These are phyloP conservation scores for Glonium stellatum DNA, from an alignment of 495 filamentous ascomycete species.

Conservation along the genomic window DNA sequence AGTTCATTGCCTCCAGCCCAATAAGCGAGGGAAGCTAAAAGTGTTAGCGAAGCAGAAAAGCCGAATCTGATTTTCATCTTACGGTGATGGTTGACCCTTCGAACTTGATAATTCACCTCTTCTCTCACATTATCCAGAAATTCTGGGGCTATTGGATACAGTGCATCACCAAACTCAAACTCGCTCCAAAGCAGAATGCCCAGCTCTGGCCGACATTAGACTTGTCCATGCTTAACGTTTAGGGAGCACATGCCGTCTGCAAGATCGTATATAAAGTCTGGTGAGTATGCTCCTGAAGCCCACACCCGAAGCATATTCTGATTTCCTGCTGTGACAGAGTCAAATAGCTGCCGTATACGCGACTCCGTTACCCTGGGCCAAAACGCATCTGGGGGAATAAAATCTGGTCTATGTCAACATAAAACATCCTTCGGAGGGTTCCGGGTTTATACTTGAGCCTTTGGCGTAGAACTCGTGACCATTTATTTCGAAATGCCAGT, in stretches of 20 bases:
- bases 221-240: not conserved
- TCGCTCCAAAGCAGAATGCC: slow-evolving; percentile 60
- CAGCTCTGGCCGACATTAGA: slow-evolving; percentile 35
- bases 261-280: slow-evolving; percentile 62
- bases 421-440: slow-evolving; percentile 22
- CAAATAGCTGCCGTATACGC: slow-evolving; percentile 49
- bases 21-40: slow-evolving; percentile 49
- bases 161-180: slow-evolving; percentile 58
- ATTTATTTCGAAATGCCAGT: slow-evolving; percentile 67
- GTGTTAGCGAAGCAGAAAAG: not conserved
- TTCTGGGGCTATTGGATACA: slow-evolving; percentile 51
- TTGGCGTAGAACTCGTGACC: slow-evolving; percentile 63
- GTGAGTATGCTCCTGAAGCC: slow-evolving; percentile 57
- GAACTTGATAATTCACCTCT: slow-evolving; percentile 57
- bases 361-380: slow-evolving; percentile 56
- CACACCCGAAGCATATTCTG: slow-evolving; percentile 68
- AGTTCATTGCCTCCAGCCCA: slow-evolving; percentile 66
- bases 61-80: not conserved
- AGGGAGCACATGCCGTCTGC: slow-evolving; percentile 40
- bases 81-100: slow-evolving; percentile 58
- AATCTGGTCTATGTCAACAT: slow-evolving; percentile 35
- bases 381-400: slow-evolving; percentile 61
- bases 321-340: slow-evolving; percentile 50
- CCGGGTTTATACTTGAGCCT: slow-evolving; percentile 23
- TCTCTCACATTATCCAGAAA: slow-evolving; percentile 54